Percentiles rank a stretch among this genome's conserved stretches.
These are phyloP conservation scores for Cadophora sp. DNA, from an alignment of 2,329 filamentous ascomycete genomes.

Conservation along the genomic window DNA sequence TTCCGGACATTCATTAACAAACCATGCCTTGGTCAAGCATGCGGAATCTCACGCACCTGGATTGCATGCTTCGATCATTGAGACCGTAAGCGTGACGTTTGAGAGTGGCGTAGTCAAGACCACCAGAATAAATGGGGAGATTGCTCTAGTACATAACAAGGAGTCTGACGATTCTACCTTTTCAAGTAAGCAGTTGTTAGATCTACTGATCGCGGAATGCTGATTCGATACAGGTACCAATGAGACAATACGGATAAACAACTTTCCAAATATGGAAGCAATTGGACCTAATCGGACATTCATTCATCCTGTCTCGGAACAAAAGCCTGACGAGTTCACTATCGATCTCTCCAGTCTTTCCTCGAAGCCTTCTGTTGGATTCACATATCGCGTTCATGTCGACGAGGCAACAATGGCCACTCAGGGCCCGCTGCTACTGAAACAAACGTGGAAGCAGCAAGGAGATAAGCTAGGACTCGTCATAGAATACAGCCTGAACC, in stretches of 20 bases:
- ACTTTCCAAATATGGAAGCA: conserved; percentile 86
- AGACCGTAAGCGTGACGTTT: conserved; percentile 87
- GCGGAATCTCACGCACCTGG: conserved; percentile 82
- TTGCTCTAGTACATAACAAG: conserved; percentile 83
- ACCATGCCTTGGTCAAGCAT: conserved; percentile 74
- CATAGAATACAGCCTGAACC: conserved; percentile 84
- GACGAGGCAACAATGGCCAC: conserved; percentile 61
- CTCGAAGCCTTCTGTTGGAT: conserved; percentile 76
- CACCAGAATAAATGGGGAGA: conserved; percentile 82
- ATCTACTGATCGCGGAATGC: conserved; percentile 28
- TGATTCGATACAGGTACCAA: conserved; percentile 48
- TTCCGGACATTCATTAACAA: conserved; percentile 81
- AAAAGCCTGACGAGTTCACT: conserved; percentile 79
- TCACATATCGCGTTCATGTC: conserved; percentile 89
- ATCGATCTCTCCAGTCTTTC: conserved; percentile 75
- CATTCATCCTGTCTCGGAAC: conserved; percentile 69
- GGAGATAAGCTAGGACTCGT: conserved; percentile 86
- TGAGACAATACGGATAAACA: conserved; percentile 82
- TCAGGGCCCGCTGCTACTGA: conserved; percentile 67
- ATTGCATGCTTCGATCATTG: conserved; percentile 87
- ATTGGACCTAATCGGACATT: conserved; percentile 95
- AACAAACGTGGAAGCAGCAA: conserved; percentile 78
- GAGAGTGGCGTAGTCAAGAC: conserved; percentile 74
- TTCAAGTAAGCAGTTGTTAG: conserved; percentile 48
- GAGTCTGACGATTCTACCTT: conserved; percentile 46